A percentile compares a stretch with the other conserved stretches of the same genome.
Evolutionary conservation across 805 yeast genomes (phyloP).

Genomic region (Metahyphopichia silvanorum): DNA sequence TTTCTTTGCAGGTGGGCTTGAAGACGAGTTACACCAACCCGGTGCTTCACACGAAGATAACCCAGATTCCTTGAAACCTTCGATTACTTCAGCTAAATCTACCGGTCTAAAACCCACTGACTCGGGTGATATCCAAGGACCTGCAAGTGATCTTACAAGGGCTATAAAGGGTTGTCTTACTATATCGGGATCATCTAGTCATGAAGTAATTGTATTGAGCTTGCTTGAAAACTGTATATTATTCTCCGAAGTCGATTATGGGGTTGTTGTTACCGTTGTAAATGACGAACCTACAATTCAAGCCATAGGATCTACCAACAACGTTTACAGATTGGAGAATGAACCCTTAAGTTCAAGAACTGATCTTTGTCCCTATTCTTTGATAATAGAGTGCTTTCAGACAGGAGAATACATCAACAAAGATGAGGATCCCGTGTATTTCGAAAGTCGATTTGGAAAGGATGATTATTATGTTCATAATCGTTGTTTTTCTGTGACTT

Average conservation of each 20-base stretch:
- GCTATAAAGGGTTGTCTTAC: conserved; percentile 46
- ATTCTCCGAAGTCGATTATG: conserved; percentile 32
- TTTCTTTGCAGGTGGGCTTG: background rate
- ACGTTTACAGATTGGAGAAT: conserved; percentile 17
- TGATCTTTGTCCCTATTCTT: conserved; percentile 41
- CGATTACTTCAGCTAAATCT: background rate
- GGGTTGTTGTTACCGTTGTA: conserved; percentile 23
- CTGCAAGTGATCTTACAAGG: conserved; percentile 16
- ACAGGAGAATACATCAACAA: conserved; percentile 35
- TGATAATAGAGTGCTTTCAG: conserved; percentile 36
- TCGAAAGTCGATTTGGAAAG: conserved; percentile 29
- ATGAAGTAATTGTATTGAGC: conserved; percentile 32
- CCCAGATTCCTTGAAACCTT: background rate
- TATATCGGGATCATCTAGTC: conserved; percentile 45
- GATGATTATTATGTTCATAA: conserved; percentile 41
- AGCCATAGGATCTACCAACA: conserved; percentile 26
- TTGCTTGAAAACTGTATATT: conserved; percentile 36
- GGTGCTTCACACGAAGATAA: too few species aligned
- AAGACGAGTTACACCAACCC: background rate
- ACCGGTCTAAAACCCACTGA: background rate
- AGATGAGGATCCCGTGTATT: conserved; percentile 29
- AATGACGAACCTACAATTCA: conserved; percentile 21
- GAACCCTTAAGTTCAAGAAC: conserved; percentile 37
- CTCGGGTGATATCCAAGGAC: background rate
- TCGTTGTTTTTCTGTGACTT: conserved; percentile 32